These are phyloP conservation scores for Blastomyces silverae DNA, from an alignment of 2,329 filamentous ascomycete species.

Conservation along the genomic window DNA sequence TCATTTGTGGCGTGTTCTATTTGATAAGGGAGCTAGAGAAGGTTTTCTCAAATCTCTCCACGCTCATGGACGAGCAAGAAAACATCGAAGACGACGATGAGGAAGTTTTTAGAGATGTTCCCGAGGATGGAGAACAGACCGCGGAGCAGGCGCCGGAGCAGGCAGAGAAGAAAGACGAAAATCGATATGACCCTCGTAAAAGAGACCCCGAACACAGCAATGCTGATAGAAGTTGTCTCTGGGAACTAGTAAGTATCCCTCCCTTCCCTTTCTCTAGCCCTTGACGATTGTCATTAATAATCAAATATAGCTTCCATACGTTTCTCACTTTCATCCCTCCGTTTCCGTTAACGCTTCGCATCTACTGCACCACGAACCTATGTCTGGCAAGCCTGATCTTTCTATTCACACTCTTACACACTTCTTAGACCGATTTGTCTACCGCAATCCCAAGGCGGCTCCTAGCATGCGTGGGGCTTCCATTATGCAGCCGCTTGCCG, in stretches of 20 bases:
- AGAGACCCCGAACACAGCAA: slow-evolving; percentile 86
- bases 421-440: slow-evolving; percentile 98
- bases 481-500: slow-evolving; percentile 90
- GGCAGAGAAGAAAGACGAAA: slow-evolving; percentile 30
- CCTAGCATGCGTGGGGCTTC: slow-evolving; percentile 66
- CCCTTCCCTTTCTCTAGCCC: slow-evolving; percentile 24
- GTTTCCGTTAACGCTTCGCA: slow-evolving; percentile 75
- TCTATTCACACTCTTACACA: slow-evolving; percentile 85
- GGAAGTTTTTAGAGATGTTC: slow-evolving; percentile 61
- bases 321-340: slow-evolving; percentile 85
- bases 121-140: slow-evolving; percentile 46
- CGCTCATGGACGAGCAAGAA: slow-evolving; percentile 74
- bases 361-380: slow-evolving; percentile 60
- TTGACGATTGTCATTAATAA: neutral
- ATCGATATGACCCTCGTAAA: slow-evolving; percentile 76
- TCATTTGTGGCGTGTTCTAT: slow-evolving; percentile 88
- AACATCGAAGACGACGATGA: slow-evolving; percentile 62
- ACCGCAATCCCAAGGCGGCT: slow-evolving; percentile 74
- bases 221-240: slow-evolving; percentile 86
- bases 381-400: slow-evolving; percentile 82
- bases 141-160: slow-evolving; percentile 25
- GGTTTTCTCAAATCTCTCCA: slow-evolving; percentile 71
- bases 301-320: slow-evolving; percentile 51
- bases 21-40: slow-evolving; percentile 72
- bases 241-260: slow-evolving; percentile 66